Base-by-base conservation (phyloP, 2,329 filamentous ascomycete genomes). In the Xylariales sp. region DNA sequence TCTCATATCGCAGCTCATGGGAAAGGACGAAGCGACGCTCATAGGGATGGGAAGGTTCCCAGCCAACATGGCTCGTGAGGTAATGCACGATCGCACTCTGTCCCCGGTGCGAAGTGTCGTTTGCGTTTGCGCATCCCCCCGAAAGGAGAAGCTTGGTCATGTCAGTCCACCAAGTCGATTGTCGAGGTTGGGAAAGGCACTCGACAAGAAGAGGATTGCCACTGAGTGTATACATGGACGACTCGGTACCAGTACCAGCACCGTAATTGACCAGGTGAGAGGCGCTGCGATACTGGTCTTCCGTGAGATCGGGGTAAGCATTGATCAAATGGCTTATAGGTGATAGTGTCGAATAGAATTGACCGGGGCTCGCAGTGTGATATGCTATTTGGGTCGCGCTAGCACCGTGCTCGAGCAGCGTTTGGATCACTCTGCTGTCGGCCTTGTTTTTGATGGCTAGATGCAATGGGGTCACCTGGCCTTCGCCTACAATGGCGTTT, bases 181-280 rank as follows among this genome's bases (percentile, higher is more conserved):
- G 20, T 12, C 29, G 18, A 10, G 38, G 38, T 2, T 15, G 2
- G 24, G 38, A 25, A 4, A 40, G 29, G 8, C 12, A 33, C 12
- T 40, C 28, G 11, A 40, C 15, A n/a, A 40, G 18, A n/a, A 40
- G 19, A 25, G 38, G 38, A 2, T 40, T 12, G 15, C 38, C 28
- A 21, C 28, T 22, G 9, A 27, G 12, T 11, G 38, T 40, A 22
- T 40, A 15, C 28, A 16, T 24, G 11, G 9, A 7, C 28, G 28
- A 20, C 19, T 40, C 38, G n/a, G 9, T 6, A 14, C 29, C 20
- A 16, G 18, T 16, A 33, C 38, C 29, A 5, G 24, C 38, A 16
- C 38, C 38, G 21, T 25, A 14, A 12, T 6, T 20, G 8, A 28
- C 22, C 28, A 40, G 8, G 3, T 9, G 11, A 15, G 12, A n/a